Conservation (phyloP, 306 rosid genomes). For the Cucumis melo region DNA sequence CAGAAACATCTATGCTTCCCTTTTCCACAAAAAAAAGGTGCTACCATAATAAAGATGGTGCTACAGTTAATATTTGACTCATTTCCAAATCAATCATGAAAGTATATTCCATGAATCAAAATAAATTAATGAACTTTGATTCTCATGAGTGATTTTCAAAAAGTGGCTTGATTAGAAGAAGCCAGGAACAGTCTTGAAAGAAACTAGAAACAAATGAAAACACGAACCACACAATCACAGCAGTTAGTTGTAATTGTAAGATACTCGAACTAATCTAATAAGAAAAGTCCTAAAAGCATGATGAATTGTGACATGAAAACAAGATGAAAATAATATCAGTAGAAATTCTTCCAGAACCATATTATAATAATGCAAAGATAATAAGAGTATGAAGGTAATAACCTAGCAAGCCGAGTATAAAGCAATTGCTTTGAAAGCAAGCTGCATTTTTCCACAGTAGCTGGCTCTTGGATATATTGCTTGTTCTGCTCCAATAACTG, state of each 20-base stretch:
- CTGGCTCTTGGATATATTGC: slow-evolving; percentile 77
- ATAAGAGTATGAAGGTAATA: slow-evolving; percentile 4
- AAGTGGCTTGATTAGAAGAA: background rate
- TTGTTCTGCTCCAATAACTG: slow-evolving; percentile 81
- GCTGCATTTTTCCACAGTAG: slow-evolving; percentile 75
- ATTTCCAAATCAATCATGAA: background rate
- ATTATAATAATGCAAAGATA: background rate
- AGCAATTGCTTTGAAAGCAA: slow-evolving; percentile 62
- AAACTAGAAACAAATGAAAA: background rate
- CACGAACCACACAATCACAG: background rate
- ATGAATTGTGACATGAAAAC: background rate
- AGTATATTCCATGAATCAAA: background rate
- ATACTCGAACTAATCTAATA: background rate
- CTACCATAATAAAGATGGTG: background rate
- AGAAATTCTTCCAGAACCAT: background rate
- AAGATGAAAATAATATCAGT: background rate
- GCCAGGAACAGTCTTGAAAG: background rate
- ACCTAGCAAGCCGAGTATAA: slow-evolving; percentile 95
- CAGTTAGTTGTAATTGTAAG: background rate
- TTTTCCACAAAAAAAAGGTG: background rate
- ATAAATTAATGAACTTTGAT: background rate
- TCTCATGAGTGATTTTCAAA: background rate
- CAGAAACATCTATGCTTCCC: background rate
- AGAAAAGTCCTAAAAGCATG: background rate
- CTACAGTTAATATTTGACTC: background rate